Conservation (phyloP, 2,329 filamentous ascomycete species). For the Fusarium nematophilum region DNA sequence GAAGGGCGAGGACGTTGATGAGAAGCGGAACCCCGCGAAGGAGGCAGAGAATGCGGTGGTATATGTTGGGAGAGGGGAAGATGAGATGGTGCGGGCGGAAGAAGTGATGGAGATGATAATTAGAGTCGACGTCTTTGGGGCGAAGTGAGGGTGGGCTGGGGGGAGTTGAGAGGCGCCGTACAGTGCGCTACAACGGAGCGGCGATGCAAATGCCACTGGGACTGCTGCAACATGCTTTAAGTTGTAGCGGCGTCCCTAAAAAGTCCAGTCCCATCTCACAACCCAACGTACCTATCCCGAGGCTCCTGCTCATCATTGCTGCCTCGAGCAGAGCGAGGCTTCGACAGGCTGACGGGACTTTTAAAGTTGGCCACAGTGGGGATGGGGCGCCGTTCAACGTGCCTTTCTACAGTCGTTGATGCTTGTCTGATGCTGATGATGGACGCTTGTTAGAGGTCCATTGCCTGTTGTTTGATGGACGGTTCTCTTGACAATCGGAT, state of each 20-base stretch:
- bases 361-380: slow-evolving; percentile 18
- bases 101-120: slow-evolving; percentile 44
- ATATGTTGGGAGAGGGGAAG: slow-evolving; percentile 37
- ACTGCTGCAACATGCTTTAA: background rate
- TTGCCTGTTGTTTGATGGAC: slow-evolving; percentile 8
- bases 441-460: slow-evolving; percentile 10
- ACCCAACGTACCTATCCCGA: slow-evolving; percentile 2
- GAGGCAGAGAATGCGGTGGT: slow-evolving; percentile 23
- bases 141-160: slow-evolving; percentile 44
- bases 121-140: slow-evolving; percentile 45
- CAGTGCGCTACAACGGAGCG: slow-evolving; percentile 40
- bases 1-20: slow-evolving; percentile 21
- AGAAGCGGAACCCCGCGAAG: slow-evolving; percentile 18
- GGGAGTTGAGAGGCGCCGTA: slow-evolving; percentile 39
- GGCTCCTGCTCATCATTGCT: slow-evolving; percentile 11
- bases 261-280: too few relatives aligned
- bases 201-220: slow-evolving; percentile 9
- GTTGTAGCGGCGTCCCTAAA: background rate
- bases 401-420: slow-evolving; percentile 10
- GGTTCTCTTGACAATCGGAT: slow-evolving; percentile 15
- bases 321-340: background rate
- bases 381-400: background rate
- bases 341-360: slow-evolving; percentile 2
- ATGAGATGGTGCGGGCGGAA: slow-evolving; percentile 35
- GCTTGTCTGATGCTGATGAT: slow-evolving; percentile 15